These are phyloP conservation scores for Candida oleophila DNA, from an alignment of 805 yeast genomes.

Conservation along the genomic window DNA sequence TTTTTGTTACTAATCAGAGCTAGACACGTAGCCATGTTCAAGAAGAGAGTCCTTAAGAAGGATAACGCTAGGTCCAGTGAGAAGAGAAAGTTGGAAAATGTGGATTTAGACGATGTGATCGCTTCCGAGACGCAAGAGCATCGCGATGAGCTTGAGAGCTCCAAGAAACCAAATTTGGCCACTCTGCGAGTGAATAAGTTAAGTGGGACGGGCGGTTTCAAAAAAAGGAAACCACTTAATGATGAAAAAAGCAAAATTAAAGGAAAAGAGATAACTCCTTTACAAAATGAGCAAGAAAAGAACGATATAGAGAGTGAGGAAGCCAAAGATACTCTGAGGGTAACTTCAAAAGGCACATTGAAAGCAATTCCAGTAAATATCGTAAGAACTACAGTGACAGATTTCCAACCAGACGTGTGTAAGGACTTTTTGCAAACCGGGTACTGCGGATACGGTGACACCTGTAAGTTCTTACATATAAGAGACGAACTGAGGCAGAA, in stretches of 20 bases:
- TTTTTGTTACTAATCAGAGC: background rate
- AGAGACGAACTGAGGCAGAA: conserved; percentile 81
- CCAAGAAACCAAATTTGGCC: background rate
- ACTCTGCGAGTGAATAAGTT: background rate
- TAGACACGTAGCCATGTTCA: conserved; percentile 17
- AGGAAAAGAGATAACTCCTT: background rate
- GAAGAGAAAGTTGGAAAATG: conserved; percentile 4
- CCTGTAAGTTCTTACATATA: conserved; percentile 90
- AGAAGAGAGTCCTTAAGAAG: conserved; percentile 21
- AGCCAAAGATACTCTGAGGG: background rate
- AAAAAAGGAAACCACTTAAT: conserved; percentile 5
- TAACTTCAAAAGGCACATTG: conserved; percentile 11
- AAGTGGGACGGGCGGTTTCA: conserved; percentile 5
- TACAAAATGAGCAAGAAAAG: background rate
- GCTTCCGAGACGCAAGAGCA: background rate
- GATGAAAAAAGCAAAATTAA: background rate
- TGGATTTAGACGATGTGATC: conserved; percentile 1
- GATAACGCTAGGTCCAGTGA: conserved; percentile 2
- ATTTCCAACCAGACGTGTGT: conserved; percentile 91
- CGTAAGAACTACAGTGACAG: conserved; percentile 67
- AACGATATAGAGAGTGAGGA: background rate
- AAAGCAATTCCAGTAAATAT: conserved; percentile 42
- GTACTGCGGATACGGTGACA: conserved; percentile 95
- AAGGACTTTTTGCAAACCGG: conserved; percentile 91
- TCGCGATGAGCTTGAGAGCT: conserved; percentile 2